Base-by-base conservation (phyloP, 139 green algal genomes). In the Chlorella sp. region DNA sequence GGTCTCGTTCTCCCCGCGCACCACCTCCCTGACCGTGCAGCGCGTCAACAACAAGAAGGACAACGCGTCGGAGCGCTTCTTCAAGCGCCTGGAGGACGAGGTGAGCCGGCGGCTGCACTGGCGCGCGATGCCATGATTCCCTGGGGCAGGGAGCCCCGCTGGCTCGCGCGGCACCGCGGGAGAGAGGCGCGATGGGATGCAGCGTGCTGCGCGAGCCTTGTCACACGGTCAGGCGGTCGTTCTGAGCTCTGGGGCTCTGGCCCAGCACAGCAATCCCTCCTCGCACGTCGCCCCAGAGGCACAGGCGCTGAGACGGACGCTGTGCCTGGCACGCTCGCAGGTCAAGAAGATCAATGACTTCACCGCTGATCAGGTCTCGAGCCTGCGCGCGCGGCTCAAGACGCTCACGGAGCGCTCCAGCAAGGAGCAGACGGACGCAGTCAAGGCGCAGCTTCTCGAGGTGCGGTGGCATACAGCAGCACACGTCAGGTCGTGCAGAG, bases 281-380 rank as follows among this genome's bases (percentile, higher is more conserved):
- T 60, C 49, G 17, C 20, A n/a, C 49, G 14, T 60, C 49, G 20
- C 14, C 49, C 14, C 49, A 65, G 5, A 10, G n/a, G 59, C 20
- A 65, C 5, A 22, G 22, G 49, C 17, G 5, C 32, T 23, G 32
- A 27, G 17, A 36, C 49, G 49, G 31, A 0, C 27, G n/a, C n/a
- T n/a, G 67, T 36, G 67, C 2, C 36, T 3, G 30, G 35, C 42
- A 55, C 42, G 6, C 17, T 62, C 42, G 0, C 82, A 93, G 86
- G 79, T 96, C n/a, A 80, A 90, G 26, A 94, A 93, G 76, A 77
- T 95, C n/a, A 85, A 83, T 51, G 80, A 84, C 32, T 96, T 96
- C 81, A 96, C 91, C 0, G 73, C 80, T 35, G 67, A 77, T 34
- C 81, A 92, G 36, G 88, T 96, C 10, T 72, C 84, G 26, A 74